Percentiles rank a stretch among this genome's conserved stretches.
Evolutionary conservation across 2,329 filamentous ascomycete genomes (phyloP).

Genomic region (Fusarium sp.): DNA sequence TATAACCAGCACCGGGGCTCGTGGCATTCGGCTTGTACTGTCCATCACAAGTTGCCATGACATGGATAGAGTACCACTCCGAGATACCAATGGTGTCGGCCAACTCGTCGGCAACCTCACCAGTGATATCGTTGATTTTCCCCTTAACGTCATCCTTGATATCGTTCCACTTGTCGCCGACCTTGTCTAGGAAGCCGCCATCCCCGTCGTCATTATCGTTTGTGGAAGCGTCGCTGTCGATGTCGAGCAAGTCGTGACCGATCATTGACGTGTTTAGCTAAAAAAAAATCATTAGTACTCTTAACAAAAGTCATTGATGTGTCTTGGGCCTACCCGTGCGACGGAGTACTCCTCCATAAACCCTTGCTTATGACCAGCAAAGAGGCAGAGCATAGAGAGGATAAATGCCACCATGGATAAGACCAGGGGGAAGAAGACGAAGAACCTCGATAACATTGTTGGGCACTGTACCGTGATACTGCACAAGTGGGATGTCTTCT

Average conservation of each 20-base stretch:
- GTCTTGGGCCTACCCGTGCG: conserved; percentile 53
- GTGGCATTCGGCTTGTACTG: conserved; percentile 62
- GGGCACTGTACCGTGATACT: conserved; percentile 9
- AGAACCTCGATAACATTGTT: conserved; percentile 50
- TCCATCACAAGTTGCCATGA: conserved; percentile 65
- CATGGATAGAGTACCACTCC: conserved; percentile 67
- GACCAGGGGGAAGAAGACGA: conserved; percentile 56
- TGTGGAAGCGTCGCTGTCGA: conserved; percentile 46
- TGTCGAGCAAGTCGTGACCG: conserved; percentile 54
- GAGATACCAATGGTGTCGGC: conserved; percentile 62
- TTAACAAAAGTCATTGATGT: no score
- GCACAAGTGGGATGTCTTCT: conserved; percentile 13
- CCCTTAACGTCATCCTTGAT: conserved; percentile 56
- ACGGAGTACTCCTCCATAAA: conserved; percentile 63
- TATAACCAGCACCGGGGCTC: conserved; percentile 55
- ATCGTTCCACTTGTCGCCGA: conserved; percentile 52
- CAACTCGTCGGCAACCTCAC: conserved; percentile 59
- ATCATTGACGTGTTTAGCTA: conserved; percentile 59
- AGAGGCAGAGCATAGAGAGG: conserved; percentile 58
- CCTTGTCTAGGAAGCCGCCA: conserved; percentile 50
- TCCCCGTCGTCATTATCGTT: conserved; percentile 44
- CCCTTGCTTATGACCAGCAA: conserved; percentile 58
- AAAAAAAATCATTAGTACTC: conserved; percentile 2
- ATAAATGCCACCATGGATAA: conserved; percentile 58
- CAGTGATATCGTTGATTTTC: conserved; percentile 58